Conservation (phyloP, 2,329 filamentous ascomycete genomes). For the Aspergillus felis region DNA sequence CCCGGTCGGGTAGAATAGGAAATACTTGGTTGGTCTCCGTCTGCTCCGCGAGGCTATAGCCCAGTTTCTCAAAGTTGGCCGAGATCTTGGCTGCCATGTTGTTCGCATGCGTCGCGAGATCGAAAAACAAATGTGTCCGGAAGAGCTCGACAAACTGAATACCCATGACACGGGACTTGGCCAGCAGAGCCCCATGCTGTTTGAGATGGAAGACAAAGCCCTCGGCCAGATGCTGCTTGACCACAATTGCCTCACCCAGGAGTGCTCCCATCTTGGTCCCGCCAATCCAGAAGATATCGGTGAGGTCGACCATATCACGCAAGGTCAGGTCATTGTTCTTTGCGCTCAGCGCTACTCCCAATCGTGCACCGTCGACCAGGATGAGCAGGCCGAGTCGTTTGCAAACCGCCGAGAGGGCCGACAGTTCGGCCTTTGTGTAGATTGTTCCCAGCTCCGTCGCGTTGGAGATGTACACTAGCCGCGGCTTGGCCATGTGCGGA, state of each 20-base stretch:
- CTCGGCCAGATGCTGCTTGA: slow-evolving; percentile 43
- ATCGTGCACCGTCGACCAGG: slow-evolving; percentile 48
- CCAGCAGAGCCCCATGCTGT: slow-evolving; percentile 49
- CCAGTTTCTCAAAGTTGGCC: slow-evolving; percentile 39
- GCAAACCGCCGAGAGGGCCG: slow-evolving; percentile 42
- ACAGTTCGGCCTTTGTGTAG: slow-evolving; percentile 44
- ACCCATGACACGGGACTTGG: slow-evolving; percentile 49
- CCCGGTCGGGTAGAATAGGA: slow-evolving; percentile 38
- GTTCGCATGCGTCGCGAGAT: slow-evolving; percentile 46
- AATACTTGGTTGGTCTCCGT: slow-evolving; percentile 54
- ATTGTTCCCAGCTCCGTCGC: slow-evolving; percentile 50
- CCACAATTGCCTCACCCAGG: slow-evolving; percentile 50
- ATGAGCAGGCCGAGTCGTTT: slow-evolving; percentile 41
- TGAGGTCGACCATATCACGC: slow-evolving; percentile 44
- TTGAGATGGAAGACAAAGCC: slow-evolving; percentile 52
- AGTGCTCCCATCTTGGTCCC: slow-evolving; percentile 52
- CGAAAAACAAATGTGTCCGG: slow-evolving; percentile 44
- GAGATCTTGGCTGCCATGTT: slow-evolving; percentile 44
- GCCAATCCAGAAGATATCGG: slow-evolving; percentile 54
- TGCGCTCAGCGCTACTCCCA: slow-evolving; percentile 44
- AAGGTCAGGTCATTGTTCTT: slow-evolving; percentile 43
- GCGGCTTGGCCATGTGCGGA: slow-evolving; percentile 50
- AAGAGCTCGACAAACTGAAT: slow-evolving; percentile 51
- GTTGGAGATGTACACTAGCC: slow-evolving; percentile 52
- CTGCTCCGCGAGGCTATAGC: slow-evolving; percentile 41